A percentile compares a stretch with the other conserved stretches of the same genome.
Evolutionary conservation across 805 yeast genomes (phyloP).

Genomic region (Lachancea mirantina): DNA sequence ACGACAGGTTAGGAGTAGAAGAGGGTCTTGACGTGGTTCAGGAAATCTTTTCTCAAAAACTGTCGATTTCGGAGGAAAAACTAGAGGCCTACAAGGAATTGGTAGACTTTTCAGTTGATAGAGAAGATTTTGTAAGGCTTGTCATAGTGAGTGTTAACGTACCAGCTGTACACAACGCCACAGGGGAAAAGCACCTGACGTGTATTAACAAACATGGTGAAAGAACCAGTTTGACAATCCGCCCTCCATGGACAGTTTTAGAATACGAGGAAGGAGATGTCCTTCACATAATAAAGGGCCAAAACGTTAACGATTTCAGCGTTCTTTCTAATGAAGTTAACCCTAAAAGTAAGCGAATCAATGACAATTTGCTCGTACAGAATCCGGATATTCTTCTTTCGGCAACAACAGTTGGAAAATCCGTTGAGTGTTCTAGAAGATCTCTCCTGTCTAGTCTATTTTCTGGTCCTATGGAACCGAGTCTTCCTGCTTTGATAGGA

Average conservation of each 20-base stretch:
- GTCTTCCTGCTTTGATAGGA: constrained; percentile 70
- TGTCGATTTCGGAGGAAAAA: constrained; percentile 4
- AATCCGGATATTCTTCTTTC: constrained; percentile 79
- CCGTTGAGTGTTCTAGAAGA: constrained; percentile 64
- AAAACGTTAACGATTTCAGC: constrained; percentile 21
- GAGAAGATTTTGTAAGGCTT: constrained; percentile 37
- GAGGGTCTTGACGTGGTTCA: constrained; percentile 8
- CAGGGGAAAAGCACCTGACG: constrained; percentile 46
- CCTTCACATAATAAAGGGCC: constrained; percentile 51
- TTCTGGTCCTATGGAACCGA: constrained; percentile 55
- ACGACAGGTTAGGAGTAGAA: neutral
- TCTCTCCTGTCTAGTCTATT: constrained; percentile 55
- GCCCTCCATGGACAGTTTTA: constrained; percentile 56
- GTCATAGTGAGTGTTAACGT: constrained; percentile 18
- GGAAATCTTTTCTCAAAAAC: constrained; percentile 11
- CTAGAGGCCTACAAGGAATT: constrained; percentile 9
- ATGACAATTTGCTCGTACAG: constrained; percentile 61
- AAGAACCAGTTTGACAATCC: constrained; percentile 39
- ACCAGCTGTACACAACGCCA: constrained; percentile 17
- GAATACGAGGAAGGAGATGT: constrained; percentile 46
- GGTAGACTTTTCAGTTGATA: constrained; percentile 40
- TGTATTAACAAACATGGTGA: constrained; percentile 37
- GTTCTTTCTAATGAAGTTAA: constrained; percentile 26
- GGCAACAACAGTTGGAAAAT: constrained; percentile 75
- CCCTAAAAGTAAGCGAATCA: constrained; percentile 25